Conservation (phyloP, 2,329 filamentous ascomycete species). For the Hirsutella rhossiliensis region DNA sequence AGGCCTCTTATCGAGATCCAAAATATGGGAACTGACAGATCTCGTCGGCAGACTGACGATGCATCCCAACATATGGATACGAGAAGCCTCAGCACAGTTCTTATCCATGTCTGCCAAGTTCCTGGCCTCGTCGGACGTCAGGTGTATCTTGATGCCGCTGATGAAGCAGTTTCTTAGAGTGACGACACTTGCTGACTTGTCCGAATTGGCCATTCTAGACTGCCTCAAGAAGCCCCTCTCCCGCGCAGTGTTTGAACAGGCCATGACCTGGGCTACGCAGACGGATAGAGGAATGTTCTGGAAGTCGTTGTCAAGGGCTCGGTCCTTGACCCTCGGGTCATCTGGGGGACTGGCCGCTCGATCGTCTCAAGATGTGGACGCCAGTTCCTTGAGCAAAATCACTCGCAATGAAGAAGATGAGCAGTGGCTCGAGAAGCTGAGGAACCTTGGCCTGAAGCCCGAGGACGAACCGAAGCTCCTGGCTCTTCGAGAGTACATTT, state of each 20-base stretch:
- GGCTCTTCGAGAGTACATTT: conserved; percentile 80
- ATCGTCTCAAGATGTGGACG: conserved; percentile 42
- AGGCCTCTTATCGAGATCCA: conserved; percentile 73
- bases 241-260: conserved; percentile 71
- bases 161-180: conserved; percentile 74
- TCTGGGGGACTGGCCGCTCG: conserved; percentile 39
- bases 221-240: conserved; percentile 72
- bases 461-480: conserved; percentile 89
- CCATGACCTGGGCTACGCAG: conserved; percentile 74
- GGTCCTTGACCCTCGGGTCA: conserved; percentile 50
- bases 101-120: conserved; percentile 65
- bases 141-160: conserved; percentile 73
- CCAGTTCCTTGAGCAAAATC: conserved; percentile 48
- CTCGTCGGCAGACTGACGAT: conserved; percentile 75
- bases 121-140: conserved; percentile 66
- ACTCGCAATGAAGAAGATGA: conserved; percentile 86
- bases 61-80: conserved; percentile 92
- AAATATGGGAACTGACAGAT: conserved; percentile 79
- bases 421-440: conserved; percentile 75
- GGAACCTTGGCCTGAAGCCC: conserved; percentile 66
- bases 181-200: conserved; percentile 50
- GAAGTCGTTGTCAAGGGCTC: conserved; percentile 61
- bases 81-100: conserved; percentile 79
- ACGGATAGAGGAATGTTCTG: conserved; percentile 77
- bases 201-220: conserved; percentile 66